These are phyloP conservation scores for Blastobotrys muscicola DNA, from an alignment of 805 yeast species.

Conservation along the genomic window DNA sequence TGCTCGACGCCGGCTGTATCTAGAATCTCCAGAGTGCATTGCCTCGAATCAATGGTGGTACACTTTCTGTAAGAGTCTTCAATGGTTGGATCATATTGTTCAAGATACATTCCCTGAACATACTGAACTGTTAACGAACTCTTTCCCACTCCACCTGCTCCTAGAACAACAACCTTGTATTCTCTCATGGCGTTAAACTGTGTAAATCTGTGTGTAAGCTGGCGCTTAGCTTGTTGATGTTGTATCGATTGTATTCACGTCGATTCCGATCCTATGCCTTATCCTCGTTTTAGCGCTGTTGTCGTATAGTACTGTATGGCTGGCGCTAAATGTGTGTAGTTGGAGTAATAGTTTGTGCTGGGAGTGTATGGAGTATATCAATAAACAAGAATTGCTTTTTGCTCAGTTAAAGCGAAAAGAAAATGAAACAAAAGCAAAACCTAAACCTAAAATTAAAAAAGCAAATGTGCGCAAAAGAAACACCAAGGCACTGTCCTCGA, in stretches of 20 bases:
- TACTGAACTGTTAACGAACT: slow-evolving; percentile 88
- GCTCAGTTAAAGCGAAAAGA: no score
- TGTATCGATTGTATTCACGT: background rate
- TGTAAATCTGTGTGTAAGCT: background rate
- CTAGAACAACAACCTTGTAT: slow-evolving; percentile 82
- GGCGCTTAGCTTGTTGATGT: background rate
- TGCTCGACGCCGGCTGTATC: slow-evolving; percentile 96
- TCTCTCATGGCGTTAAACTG: slow-evolving; percentile 38
- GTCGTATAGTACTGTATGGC: no score
- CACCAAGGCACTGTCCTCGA: background rate
- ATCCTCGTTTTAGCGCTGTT: background rate
- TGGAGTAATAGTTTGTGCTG: background rate
- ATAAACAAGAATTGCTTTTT: background rate
- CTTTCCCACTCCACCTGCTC: slow-evolving; percentile 97
- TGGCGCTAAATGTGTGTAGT: background rate
- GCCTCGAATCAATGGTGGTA: slow-evolving; percentile 77
- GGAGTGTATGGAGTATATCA: background rate
- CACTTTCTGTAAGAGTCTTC: slow-evolving; percentile 92
- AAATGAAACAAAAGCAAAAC: background rate
- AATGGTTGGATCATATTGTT: slow-evolving; percentile 92
- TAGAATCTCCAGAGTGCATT: slow-evolving; percentile 74
- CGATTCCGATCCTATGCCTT: background rate
- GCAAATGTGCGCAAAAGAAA: background rate
- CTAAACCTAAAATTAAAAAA: background rate
- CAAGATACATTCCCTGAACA: slow-evolving; percentile 83